Evolutionary conservation across 2,329 filamentous ascomycete genomes (phyloP).

Genomic region (Alternaria longipes): DNA sequence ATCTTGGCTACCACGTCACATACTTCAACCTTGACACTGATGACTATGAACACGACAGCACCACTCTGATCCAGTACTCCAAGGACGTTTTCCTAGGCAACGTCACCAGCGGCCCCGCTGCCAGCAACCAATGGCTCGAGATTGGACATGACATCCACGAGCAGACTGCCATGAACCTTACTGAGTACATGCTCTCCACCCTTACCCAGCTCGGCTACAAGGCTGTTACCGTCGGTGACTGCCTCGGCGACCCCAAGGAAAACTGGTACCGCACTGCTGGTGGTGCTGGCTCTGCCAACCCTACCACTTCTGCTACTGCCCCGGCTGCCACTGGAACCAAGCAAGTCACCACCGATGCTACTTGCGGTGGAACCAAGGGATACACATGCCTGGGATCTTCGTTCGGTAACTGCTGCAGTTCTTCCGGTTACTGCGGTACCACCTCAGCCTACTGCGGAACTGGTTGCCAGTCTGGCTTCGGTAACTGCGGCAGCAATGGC

Average conservation of each 20-base stretch:
- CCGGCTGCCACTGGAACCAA: slow-evolving; percentile 30
- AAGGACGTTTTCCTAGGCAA: slow-evolving; percentile 62
- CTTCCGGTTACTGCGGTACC: slow-evolving; percentile 43
- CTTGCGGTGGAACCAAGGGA: slow-evolving; percentile 53
- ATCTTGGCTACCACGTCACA: slow-evolving; percentile 67
- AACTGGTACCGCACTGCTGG: slow-evolving; percentile 60
- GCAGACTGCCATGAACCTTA: slow-evolving; percentile 57
- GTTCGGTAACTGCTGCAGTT: slow-evolving; percentile 58
- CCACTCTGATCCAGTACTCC: slow-evolving; percentile 61
- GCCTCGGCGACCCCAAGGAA: slow-evolving; percentile 54
- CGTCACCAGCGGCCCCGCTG: slow-evolving; percentile 48
- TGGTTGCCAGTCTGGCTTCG: slow-evolving; percentile 43
- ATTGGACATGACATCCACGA: slow-evolving; percentile 63
- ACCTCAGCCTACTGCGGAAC: slow-evolving; percentile 39
- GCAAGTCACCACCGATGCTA: slow-evolving; percentile 53
- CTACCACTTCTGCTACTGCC: slow-evolving; percentile 13
- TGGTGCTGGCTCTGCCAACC: slow-evolving; percentile 45
- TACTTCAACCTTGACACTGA: slow-evolving; percentile 70
- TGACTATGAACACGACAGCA: slow-evolving; percentile 66
- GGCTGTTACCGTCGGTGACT: slow-evolving; percentile 59
- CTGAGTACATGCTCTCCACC: slow-evolving; percentile 56
- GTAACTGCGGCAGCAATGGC: slow-evolving; percentile 31
- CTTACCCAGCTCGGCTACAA: slow-evolving; percentile 53
- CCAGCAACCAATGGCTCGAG: slow-evolving; percentile 56
- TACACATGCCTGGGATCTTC: slow-evolving; percentile 54